Evolutionary conservation across 2,329 filamentous ascomycete species (phyloP).

Genomic region (Colletotrichum salicis): DNA sequence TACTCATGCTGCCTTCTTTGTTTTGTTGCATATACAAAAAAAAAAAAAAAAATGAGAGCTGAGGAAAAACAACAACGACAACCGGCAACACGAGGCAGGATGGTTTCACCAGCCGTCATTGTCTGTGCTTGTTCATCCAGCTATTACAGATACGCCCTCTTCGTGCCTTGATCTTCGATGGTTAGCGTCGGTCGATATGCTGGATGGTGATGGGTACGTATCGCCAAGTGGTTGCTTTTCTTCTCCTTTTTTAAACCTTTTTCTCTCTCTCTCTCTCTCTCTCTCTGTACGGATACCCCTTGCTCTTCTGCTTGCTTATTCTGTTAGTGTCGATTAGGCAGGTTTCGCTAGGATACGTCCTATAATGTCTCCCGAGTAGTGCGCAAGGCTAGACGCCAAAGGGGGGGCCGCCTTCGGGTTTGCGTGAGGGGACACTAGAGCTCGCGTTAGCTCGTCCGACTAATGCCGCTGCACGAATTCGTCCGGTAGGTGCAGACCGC

Average conservation of each 20-base stretch:
- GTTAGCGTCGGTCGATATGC: not conserved
- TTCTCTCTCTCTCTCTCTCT: not conserved
- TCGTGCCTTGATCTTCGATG: not conserved
- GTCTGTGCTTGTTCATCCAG: not conserved
- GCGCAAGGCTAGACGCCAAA: not conserved
- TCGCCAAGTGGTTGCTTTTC: conserved; percentile 16
- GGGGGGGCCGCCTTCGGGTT: not conserved
- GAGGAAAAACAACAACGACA: conserved; percentile 3
- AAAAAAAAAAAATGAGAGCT: not conserved
- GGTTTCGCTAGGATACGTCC: conserved; percentile 5
- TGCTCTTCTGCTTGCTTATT: conserved; percentile 10
- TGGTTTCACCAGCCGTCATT: conserved; percentile 10
- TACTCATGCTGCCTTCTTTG: not conserved
- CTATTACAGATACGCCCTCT: not conserved
- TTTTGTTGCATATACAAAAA: not conserved
- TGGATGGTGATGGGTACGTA: conserved; percentile 18
- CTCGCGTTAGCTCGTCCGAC: conserved; percentile 20
- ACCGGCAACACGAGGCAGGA: conserved; percentile 17
- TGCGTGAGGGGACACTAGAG: conserved; percentile 13
- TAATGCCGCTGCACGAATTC: conserved; percentile 28
- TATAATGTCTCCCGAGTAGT: not conserved
- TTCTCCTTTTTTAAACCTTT: conserved; percentile 19
- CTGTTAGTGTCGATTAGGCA: conserved; percentile 21
- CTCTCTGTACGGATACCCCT: not conserved
- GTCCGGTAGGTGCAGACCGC: conserved; percentile 29